Evolutionary conservation across 306 rosid genomes (phyloP), one percentile per base, ranked within the genome.

Genomic region (Gillenia trifoliata): DNA sequence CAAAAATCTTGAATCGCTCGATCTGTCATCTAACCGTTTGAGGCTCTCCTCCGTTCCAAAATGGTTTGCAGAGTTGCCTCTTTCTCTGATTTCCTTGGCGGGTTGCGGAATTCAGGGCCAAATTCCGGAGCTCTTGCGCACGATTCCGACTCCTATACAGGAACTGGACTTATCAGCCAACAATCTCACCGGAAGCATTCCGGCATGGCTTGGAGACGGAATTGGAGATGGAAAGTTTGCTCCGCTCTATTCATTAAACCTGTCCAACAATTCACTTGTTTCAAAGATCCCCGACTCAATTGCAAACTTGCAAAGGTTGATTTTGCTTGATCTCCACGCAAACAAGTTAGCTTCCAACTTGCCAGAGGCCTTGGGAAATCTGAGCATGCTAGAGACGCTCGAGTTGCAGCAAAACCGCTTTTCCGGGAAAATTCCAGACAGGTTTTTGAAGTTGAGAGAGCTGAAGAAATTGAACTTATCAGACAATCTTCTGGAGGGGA

Each of bases 151-250:
- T 74, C 83, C 82, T 25, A 68, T 90, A 23, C 93, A 85, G 64
- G 92, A 87, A 71, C 76, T 92, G 22, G 96, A 92, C 85, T 83
- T 90, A 66, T 87, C 41, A 8, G 41, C 41, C 41, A 38, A 38
- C 41, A 38, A 38, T 38, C 41, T 38, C 41, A 38, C 41, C 94
- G 96, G 96, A 81, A 74, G 68, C 64, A 87, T 92, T 36, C 91
- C 91, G 38, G 57, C 80, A 38, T 88, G 91, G 91, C 79, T 92
- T 34, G 91, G 93, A 75, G 78, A 89, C 29, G 90, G 93, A 75
- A 79, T 92, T 34, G 91, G 93, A 75, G 78, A 89, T 34, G 90
- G 93, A 75, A 79, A 67, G 22, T 83, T 89, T 68, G 71, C 65
- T 72, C 82, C 63, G 68, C 89, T 88, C 59, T 85, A 85, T 83